Evolutionary conservation across 2,329 filamentous ascomycete species (phyloP), one percentile per base, ranked within the genome.

Genomic region (Calonectria montana): DNA sequence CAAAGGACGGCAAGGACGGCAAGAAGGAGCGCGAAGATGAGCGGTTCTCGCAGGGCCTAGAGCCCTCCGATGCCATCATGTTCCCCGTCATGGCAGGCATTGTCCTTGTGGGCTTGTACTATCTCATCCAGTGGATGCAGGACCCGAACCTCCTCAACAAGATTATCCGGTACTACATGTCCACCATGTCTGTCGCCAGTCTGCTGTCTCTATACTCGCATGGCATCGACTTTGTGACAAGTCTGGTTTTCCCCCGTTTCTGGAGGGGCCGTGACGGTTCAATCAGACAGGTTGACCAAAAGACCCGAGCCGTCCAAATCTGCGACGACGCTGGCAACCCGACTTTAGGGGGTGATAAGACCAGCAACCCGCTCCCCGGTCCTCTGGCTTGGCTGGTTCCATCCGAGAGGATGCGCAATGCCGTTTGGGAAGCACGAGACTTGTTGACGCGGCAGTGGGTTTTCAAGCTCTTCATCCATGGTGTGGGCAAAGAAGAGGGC

Each of bases 71-170:
- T 82, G 96, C 95, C 59, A 90, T 98, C 76, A 83, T 97, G 78
- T 94, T 98, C 74, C 97, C 96, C 2, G 77, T 98, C 37, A 86
- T 95, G 67, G 96, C 95, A 7, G 94, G 92, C 2, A 79, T 87
- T 12, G 91, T 93, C 1, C 89, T 98, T 10, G 88, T 91, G 48
- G 91, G 91, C 6, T 87, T 98, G 15, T 98, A 98, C 85, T 92
- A 96, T 78, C 87, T 98, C 71, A 95, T 98, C 80, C 95, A 97
- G 82, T 97, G 93, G 89, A 90, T 98, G 67, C 88, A 96, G 75
- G 94, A 98, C 79, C 92, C 95, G 1, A 88, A 91, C 13, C 86
- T 97, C 25, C 84, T 98, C 78, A 98, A 96, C 85, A 94, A 93
- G 83, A 89, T 97, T 45, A 86, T 98, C 25, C 92, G 94, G 45